These are phyloP conservation scores for Perkinsus chesapeaki DNA, from an alignment of 169 alveolate species.

Conservation along the genomic window DNA sequence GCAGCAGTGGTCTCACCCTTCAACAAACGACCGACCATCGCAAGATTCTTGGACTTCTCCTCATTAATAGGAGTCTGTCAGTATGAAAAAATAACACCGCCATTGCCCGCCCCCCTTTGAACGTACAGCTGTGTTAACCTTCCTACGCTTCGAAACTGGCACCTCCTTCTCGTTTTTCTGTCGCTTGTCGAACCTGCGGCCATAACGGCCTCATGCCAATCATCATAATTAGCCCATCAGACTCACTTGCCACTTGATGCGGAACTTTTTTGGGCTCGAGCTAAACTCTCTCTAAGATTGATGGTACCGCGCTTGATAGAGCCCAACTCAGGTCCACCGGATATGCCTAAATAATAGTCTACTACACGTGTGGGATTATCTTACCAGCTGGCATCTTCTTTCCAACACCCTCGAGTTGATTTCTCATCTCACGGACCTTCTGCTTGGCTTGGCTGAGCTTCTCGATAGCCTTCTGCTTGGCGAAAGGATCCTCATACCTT, in stretches of 20 bases:
- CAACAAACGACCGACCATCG: background rate
- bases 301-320: background rate
- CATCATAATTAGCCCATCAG: background rate
- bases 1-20: background rate
- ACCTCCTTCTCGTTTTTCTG: background rate
- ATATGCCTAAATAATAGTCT: background rate
- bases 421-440: constrained; percentile 25
- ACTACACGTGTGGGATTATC: background rate
- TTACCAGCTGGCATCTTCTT: background rate
- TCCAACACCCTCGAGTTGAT: constrained; percentile 28
- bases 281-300: background rate
- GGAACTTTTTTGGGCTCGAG: background rate
- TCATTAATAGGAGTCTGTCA: background rate
- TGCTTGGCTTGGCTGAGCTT: background rate
- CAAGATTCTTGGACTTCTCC: background rate
- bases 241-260: background rate
- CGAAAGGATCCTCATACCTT: background rate
- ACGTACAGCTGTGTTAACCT: background rate
- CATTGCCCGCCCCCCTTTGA: background rate
- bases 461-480: background rate
- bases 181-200: background rate
- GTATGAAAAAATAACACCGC: background rate
- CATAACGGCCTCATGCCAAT: background rate
- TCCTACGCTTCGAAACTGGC: background rate
- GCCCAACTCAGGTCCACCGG: background rate